Evolutionary conservation across 352 stramenopile genomes (phyloP).

Genomic region (Blastocystis sp.): DNA sequence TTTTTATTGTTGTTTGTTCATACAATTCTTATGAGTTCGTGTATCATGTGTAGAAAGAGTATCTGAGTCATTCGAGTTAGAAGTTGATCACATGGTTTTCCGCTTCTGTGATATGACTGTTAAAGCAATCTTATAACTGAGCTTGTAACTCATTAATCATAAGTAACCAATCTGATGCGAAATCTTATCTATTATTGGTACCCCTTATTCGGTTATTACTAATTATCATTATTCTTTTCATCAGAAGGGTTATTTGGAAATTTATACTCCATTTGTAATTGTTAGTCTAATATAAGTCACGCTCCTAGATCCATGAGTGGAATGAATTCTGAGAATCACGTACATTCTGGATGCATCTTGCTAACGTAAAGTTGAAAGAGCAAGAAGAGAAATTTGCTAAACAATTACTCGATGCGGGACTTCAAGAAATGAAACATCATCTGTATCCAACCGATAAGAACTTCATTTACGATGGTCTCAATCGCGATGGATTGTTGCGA

Average conservation of each 20-base stretch:
- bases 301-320: background rate
- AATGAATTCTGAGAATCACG: background rate
- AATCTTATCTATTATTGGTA: too few relatives aligned
- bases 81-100: too few relatives aligned
- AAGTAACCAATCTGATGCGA: too few relatives aligned
- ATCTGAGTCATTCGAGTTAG: background rate
- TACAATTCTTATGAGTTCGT: background rate
- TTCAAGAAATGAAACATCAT: background rate
- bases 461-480: conserved; percentile 37
- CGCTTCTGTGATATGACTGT: background rate
- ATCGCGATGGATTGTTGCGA: background rate
- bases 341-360: background rate
- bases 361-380: background rate
- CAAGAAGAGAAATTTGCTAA: background rate
- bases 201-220: background rate
- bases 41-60: background rate
- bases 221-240: background rate
- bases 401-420: background rate
- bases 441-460: conserved; percentile 40
- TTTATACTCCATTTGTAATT: background rate
- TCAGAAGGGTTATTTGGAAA: background rate
- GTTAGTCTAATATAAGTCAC: background rate
- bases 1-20: too few relatives aligned
- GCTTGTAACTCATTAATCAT: too few relatives aligned
- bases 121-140: background rate